Percentiles rank a stretch among this genome's conserved stretches.
Conservation (phyloP, 2,329 filamentous ascomycete genomes). For the Acrodontium crateriforme region DNA sequence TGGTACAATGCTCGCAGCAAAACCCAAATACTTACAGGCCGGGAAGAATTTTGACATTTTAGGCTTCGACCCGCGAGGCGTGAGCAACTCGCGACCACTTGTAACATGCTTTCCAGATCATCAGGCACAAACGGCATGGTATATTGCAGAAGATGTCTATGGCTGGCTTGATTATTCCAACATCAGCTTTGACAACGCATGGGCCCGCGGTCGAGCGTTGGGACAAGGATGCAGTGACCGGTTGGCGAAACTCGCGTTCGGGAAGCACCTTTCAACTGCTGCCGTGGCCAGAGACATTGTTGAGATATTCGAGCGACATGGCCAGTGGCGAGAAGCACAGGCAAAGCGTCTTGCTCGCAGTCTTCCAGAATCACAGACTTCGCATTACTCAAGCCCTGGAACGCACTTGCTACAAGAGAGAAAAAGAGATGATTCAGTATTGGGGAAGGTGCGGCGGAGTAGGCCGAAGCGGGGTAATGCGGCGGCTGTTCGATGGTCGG, state of each 20-base stretch:
- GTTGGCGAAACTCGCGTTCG: slow-evolving; percentile 15
- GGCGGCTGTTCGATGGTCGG: no score
- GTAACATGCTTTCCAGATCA: slow-evolving; percentile 22
- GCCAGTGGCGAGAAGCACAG: slow-evolving; percentile 17
- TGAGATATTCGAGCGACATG: slow-evolving; percentile 31
- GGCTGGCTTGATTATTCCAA: slow-evolving; percentile 27
- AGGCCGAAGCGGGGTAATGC: no score
- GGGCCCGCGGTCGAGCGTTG: slow-evolving; percentile 25
- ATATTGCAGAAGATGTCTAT: slow-evolving; percentile 18
- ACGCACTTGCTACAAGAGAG: slow-evolving; percentile 13
- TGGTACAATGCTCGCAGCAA: neutral
- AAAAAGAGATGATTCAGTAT: slow-evolving; percentile 22
- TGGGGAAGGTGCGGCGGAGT: no score
- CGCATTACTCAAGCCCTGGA: slow-evolving; percentile 2
- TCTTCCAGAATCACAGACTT: neutral
- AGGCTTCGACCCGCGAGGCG: slow-evolving; percentile 30
- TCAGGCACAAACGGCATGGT: slow-evolving; percentile 15
- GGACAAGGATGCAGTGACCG: slow-evolving; percentile 13
- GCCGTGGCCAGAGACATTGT: slow-evolving; percentile 35
- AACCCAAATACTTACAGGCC: neutral
- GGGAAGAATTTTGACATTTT: slow-evolving; percentile 26
- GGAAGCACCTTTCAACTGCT: slow-evolving; percentile 30
- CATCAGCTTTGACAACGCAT: slow-evolving; percentile 24
- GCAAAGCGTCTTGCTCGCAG: slow-evolving; percentile 7
- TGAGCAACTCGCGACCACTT: slow-evolving; percentile 23